Evolutionary conservation across 169 alveolate genomes (phyloP).

Genomic region (Pseudocohnilembus persalinus): DNA sequence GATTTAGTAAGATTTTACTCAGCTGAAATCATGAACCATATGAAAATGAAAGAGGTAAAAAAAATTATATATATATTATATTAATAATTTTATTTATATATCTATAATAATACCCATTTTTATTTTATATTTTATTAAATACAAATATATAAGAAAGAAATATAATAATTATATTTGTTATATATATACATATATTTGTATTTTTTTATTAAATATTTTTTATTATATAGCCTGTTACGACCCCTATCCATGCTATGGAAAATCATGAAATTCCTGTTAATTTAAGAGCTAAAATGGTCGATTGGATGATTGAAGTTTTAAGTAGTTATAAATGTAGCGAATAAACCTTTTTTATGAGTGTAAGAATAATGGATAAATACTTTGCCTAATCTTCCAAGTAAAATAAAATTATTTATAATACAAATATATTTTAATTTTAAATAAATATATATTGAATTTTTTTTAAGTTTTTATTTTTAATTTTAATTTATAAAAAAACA

Average conservation of each 20-base stretch:
- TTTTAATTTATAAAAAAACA: too few species aligned
- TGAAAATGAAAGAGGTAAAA: not conserved
- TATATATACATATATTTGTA: too few species aligned
- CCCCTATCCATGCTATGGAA: slow-evolving; percentile 37
- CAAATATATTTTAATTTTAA: too few species aligned
- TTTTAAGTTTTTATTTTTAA: too few species aligned
- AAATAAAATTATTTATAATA: too few species aligned
- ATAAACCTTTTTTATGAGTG: slow-evolving; percentile 75
- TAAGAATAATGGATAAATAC: slow-evolving; percentile 79
- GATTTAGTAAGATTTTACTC: not conserved
- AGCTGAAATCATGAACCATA: not conserved
- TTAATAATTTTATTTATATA: too few species aligned
- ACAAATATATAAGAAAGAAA: too few species aligned
- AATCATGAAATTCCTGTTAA: slow-evolving; percentile 68
- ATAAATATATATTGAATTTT: too few species aligned
- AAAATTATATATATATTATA: too few species aligned
- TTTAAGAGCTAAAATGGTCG: slow-evolving; percentile 85
- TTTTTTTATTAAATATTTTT: not conserved
- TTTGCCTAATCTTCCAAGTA: slow-evolving; percentile 38
- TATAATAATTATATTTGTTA: too few species aligned
- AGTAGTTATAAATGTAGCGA: slow-evolving; percentile 71
- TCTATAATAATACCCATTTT: too few species aligned
- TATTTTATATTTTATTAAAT: too few species aligned
- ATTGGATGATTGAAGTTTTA: slow-evolving; percentile 89
- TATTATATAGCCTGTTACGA: not conserved